Conservation (phyloP, 1,284 basidiomycete species). For the Heliocybe sulcata region DNA sequence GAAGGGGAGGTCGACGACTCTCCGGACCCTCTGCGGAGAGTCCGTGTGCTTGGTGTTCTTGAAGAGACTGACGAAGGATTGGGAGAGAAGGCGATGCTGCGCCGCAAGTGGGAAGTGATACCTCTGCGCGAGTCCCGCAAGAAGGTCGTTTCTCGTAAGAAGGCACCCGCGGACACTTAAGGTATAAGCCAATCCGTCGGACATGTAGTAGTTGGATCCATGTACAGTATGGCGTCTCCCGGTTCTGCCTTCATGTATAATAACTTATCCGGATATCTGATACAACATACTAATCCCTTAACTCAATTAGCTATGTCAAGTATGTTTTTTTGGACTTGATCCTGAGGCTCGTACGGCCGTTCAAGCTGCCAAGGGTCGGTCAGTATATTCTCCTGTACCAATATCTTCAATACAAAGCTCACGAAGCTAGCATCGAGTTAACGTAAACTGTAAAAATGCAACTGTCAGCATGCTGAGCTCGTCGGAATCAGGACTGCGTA, state of each 20-base stretch:
- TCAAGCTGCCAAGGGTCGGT: no score
- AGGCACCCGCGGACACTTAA: neutral
- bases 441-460: no score
- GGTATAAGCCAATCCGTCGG: neutral
- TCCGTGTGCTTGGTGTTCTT: conserved; percentile 32
- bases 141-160: conserved; percentile 15
- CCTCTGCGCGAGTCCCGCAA: conserved; percentile 19
- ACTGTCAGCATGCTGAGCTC: no score
- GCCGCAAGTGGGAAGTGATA: conserved; percentile 31
- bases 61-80: conserved; percentile 20
- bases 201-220: neutral
- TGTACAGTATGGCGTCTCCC: neutral
- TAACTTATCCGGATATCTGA: no score
- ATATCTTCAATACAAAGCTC: no score
- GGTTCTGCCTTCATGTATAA: neutral
- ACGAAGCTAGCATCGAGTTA: no score
- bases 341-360: no score
- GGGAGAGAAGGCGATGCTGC: conserved; percentile 22
- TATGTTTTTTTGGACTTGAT: neutral
- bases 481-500: no score
- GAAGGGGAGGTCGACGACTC: conserved; percentile 74
- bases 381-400: no score
- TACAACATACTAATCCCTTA: no score
- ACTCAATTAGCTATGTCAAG: neutral
- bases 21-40: conserved; percentile 34